phyloP scores from a whole-genome alignment of 441 rosid genomes.

The Kokia cookei region DNA sequence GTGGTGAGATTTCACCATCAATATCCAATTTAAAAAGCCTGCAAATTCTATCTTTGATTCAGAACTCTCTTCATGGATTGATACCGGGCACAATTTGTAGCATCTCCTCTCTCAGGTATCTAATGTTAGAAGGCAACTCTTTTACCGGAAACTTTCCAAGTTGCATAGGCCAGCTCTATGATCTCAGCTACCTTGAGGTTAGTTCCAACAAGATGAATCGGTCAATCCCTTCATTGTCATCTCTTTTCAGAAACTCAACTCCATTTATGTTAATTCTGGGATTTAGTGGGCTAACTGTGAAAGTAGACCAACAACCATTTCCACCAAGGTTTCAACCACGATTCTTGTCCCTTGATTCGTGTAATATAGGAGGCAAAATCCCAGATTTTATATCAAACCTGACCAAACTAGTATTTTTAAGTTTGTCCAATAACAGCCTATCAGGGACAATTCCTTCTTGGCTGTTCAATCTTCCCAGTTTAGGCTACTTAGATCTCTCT shows the following conservation, averaged over 20 bases:
- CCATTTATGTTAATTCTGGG: background rate
- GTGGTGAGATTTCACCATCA: slow-evolving; percentile 13
- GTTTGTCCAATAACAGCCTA: slow-evolving; percentile 12
- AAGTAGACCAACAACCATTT: slow-evolving; percentile 4
- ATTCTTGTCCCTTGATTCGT: slow-evolving; percentile 3
- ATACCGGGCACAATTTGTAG: slow-evolving; percentile 21
- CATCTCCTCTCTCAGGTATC: slow-evolving; percentile 10
- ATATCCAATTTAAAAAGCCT: slow-evolving; percentile 19
- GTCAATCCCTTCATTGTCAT: slow-evolving; percentile 1
- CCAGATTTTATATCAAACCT: slow-evolving; percentile 14
- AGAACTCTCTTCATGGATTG: slow-evolving; percentile 14
- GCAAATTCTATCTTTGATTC: background rate
- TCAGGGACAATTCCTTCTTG: slow-evolving; percentile 18
- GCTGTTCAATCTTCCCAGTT: slow-evolving; percentile 14
- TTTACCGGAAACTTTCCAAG: slow-evolving; percentile 16
- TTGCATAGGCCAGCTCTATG: slow-evolving; percentile 14
- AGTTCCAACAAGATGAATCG: slow-evolving; percentile 10
- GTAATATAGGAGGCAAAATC: slow-evolving; percentile 16
- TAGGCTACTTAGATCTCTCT: slow-evolving; percentile 15
- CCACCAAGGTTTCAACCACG: slow-evolving; percentile 14
- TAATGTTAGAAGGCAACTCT: slow-evolving; percentile 7
- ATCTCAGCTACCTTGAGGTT: background rate
- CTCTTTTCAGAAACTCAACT: background rate
- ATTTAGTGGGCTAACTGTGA: slow-evolving; percentile 12
- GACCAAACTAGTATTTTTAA: background rate